Evolutionary conservation across 108 stramenopile genomes (phyloP), one percentile per base, ranked within the genome.

Genomic region (Nannochloropsis gaditana): DNA sequence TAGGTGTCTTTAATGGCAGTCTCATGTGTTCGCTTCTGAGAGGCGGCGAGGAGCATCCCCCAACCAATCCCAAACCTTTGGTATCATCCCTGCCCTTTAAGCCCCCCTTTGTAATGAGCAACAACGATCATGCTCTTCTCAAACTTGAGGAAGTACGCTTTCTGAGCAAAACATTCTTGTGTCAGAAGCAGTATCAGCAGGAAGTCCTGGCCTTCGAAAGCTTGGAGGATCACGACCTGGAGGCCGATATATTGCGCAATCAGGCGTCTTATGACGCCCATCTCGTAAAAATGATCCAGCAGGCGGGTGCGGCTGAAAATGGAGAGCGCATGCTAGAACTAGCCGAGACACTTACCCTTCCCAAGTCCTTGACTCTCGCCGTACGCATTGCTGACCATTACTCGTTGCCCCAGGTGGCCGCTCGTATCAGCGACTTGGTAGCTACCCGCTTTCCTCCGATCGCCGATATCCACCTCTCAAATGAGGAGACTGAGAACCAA

Each of bases 371-470:
- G 82, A 21, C 73, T 44, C 82, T 86, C 59, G 86, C 86, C 4
- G 83, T 86, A 43, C 82, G 82, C 45, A 82, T 86, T 82, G 86
- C 86, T 11, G 82, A 86, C 79, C 86, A 86, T 73, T 82, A 86
- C 83, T 82, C 82, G 0, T 73, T 86, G 42, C 82, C 86, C 5
- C 81, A 80, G 42, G 50, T 86, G 82, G 86, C 86, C 44, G 86
- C 82, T 6, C 41, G 43, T 21, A 86, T 86, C 21, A 82, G 82
- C 43, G 86, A 83, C 43, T 44, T 80, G 19, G 83, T 83, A 82
- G 43, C 82, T 8, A 44, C 86, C 19, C 84, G 19, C 17, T 79
- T 11, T 9, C 79, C 44, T 9, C 43, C 42, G 1, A 43, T 43
- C 21, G 3, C 44, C 73, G 79, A 15, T 11, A 9, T 5, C 9